Evolutionary conservation across 2,329 filamentous ascomycete genomes (phyloP).

Genomic region (Fusarium tjaetaba): DNA sequence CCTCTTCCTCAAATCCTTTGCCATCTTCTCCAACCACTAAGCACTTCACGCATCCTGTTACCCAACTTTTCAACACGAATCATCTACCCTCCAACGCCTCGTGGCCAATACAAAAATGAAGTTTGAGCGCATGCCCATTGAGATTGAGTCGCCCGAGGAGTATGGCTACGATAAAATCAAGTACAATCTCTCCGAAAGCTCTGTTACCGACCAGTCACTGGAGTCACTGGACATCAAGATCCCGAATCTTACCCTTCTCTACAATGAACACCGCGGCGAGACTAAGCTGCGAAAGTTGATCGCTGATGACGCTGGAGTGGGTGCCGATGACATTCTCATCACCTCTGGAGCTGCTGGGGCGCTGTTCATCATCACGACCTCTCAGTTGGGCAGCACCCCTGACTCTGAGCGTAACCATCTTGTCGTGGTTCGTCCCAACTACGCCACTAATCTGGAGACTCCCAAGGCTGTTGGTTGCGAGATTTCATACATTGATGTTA

Average conservation of each 20-base stretch:
- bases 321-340: neutral
- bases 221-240: neutral
- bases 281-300: neutral
- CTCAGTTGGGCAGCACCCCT: neutral
- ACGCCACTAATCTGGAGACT: neutral
- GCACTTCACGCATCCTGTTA: accelerated
- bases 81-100: accelerated
- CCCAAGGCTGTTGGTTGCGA: neutral
- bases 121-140: conserved; percentile 1
- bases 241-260: neutral
- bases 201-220: neutral
- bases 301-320: neutral
- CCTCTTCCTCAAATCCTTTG: accelerated
- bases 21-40: neutral
- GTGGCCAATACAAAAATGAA: neutral
- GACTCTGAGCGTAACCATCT: neutral
- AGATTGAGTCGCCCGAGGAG: neutral
- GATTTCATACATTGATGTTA: neutral
- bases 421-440: neutral
- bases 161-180: neutral
- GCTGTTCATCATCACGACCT: neutral
- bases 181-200: neutral
- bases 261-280: neutral
- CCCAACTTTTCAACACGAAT: neutral
- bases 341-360: neutral